Conservation (phyloP, 164 flowering plant species). For the Annona squamosa region DNA sequence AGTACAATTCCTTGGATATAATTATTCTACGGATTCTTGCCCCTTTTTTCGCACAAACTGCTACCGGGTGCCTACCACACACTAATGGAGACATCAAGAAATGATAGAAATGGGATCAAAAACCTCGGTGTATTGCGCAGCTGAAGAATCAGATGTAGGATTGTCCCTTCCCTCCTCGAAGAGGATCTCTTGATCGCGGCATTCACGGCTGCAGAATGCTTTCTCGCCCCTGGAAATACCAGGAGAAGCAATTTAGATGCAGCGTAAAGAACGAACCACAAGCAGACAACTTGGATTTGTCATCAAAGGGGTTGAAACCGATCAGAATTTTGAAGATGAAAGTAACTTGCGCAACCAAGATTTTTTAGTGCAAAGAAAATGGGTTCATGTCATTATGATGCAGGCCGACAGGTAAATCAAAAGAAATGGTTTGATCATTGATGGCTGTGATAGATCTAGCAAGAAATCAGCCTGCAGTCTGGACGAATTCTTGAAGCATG, state of each 20-base stretch:
- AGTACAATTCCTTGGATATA: neutral
- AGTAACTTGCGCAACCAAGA: no score
- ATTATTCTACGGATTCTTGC: neutral
- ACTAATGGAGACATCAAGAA: slow-evolving; percentile 14
- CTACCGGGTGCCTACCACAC: neutral
- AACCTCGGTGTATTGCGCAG: neutral
- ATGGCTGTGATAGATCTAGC: neutral
- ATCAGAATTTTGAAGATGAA: neutral
- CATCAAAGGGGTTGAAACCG: neutral
- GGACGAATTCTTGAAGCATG: neutral
- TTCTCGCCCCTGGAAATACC: slow-evolving; percentile 63
- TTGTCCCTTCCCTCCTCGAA: slow-evolving; percentile 51
- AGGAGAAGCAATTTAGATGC: neutral
- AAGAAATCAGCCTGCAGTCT: neutral
- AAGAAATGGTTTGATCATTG: no score
- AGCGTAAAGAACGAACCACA: neutral
- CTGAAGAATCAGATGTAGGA: slow-evolving; percentile 13
- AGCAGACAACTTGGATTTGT: neutral
- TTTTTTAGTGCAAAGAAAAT: neutral
- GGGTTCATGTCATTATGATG: neutral
- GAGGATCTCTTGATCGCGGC: slow-evolving; percentile 67
- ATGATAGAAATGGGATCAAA: slow-evolving; percentile 14
- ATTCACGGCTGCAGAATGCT: slow-evolving; percentile 81
- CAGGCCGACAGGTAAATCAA: no score
- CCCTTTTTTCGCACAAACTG: neutral